Base-by-base conservation (phyloP, 257 asterid genomes). In the Przewalskia tangutica region DNA sequence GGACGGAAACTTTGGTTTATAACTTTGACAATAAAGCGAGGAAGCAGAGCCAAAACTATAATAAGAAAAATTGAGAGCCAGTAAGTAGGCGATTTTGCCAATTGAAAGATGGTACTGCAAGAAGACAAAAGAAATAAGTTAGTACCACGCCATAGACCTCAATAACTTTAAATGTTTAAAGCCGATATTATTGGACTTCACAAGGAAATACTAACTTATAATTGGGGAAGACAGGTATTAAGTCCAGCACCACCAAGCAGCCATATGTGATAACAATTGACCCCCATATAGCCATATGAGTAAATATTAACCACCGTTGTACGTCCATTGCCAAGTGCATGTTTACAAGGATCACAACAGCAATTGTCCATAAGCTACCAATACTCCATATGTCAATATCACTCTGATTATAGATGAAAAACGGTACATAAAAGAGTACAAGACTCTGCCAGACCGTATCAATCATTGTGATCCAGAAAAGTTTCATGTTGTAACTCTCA, bases 371-470 rank as follows among this genome's bases (percentile, higher is more conserved):
- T 87, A 96, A 90, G 92, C 97, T 94, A 84, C 99, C 99, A 89
- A 96, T 87, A 82, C 99, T 96, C 99, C 98, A 96, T 82, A 94
- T 92, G 90, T 96, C 99, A 71, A 96, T 88, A 6, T 91, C 90
- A 90, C 98, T 91, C 81, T 93, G 94, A 83, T 82, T 84, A 86
- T 91, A 94, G 79, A 85, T 88, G 85, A 87, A 91, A 64, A 92
- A 77, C 59, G 99, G 99, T 34, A 96, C 86, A 83, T 89, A 96
- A 86, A 96, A 96, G 84, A 96, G 95, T 81, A 93, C 97, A 83
- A 94, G 98, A 84, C 99, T 96, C 91, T 96, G 99, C 99, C 99
- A 96, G 48, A 96, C 88, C 0, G 94, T 96, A 90, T 96, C 99
- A 7, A 88, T 65, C 99, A 96, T 96, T 63, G 97, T 96, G 84